Evolutionary conservation across 2,329 filamentous ascomycete genomes (phyloP), one percentile per base, ranked within the genome.

Genomic region (Colletotrichum plurivorum): DNA sequence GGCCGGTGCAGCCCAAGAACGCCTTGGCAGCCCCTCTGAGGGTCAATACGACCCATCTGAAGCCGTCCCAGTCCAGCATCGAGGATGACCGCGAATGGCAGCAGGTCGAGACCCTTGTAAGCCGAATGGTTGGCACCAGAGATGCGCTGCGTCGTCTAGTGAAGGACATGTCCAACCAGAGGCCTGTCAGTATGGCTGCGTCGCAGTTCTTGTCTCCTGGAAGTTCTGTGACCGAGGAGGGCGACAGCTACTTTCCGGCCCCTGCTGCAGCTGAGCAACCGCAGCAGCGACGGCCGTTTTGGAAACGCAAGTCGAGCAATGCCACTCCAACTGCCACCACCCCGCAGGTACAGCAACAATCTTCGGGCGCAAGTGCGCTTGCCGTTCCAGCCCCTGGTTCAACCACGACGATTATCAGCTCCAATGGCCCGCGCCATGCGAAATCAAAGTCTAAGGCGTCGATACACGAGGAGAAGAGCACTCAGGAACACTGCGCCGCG

Each of bases 101-200:
- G 68, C 92, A 93, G 74, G 92, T 97, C 2, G 95, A 98, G 80
- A 86, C 90, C 1, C 84, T 99, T 45, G 93, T 98, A 31, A 94
- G 94, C 77, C 90, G 94, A 69, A 89, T 98, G 15, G 92, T 94
- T 7, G 94, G 94, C 2, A 95, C 94, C 55, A 88, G 96, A 74
- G 96, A 99, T 82, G 94, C 94, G 1, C 89, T 98, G 22, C 90
- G 95, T 57, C 90, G 94, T 45, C 84, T 99, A 52, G 95, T 95
- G 12, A 94, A 93, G 78, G 94, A 97, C 76, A 94, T 94, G 56
- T 91, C 93, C 69, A 87, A 88, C 2, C 78, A 80, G 92, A 90
- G 75, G 88, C 89, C 71, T 71, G 75, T 27, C 71, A 80, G 45
- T 71, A 76, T 67, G 71, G 76, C 66, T 79, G 75, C 75, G n/a